A percentile compares a stretch with the other conserved stretches of the same genome.
Conservation (phyloP, 257 asterid species). For the Nicotiana attenuata region DNA sequence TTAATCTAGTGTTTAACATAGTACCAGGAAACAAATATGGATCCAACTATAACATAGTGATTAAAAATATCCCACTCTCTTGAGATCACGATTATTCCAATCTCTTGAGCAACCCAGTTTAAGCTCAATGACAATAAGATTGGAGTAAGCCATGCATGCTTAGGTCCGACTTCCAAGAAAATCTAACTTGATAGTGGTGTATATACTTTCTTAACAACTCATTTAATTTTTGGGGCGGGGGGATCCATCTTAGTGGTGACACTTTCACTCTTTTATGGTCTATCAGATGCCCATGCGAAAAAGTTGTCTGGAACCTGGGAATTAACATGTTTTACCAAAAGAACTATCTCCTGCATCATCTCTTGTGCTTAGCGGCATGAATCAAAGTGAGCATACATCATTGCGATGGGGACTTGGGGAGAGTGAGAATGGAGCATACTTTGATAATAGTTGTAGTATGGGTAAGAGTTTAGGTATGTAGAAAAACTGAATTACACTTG, state of each 20-base stretch:
- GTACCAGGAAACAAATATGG: not conserved
- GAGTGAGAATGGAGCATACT: not conserved
- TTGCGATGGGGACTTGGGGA: not conserved
- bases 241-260: not conserved
- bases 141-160: not conserved
- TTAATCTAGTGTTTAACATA: not conserved
- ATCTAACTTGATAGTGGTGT: not conserved
- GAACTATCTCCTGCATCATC: no score
- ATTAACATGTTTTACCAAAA: not conserved
- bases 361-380: not conserved
- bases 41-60: not conserved
- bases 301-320: not conserved
- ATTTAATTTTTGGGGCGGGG: not conserved
- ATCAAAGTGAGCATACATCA: not conserved
- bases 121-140: not conserved
- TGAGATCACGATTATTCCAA: not conserved
- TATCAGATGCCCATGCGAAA: not conserved
- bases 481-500: not conserved
- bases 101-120: not conserved
- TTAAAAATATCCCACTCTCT: not conserved
- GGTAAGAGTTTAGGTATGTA: not conserved
- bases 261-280: not conserved
- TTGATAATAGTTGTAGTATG: not conserved
- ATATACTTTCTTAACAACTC: not conserved
- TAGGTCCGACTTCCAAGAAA: not conserved